A percentile compares a stretch with the other conserved stretches of the same genome.
phyloP scores from a whole-genome alignment of 768 basidiomycete species.

The Ramaria sp. region DNA sequence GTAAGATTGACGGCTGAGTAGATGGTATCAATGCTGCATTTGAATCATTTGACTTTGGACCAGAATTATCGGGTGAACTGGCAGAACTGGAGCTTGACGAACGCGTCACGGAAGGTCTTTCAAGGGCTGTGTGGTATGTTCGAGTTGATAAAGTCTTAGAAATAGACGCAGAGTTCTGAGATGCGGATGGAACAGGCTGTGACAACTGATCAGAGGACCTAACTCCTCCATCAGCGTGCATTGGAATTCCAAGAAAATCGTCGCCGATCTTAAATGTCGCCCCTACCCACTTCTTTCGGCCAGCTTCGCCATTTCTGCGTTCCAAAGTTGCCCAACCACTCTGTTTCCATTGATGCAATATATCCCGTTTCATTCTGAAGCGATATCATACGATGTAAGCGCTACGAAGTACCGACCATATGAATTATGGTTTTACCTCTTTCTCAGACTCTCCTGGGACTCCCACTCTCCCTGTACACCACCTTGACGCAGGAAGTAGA shows the following conservation, averaged over 20 bases:
- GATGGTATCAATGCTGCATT: neutral
- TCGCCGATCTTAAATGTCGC: constrained; percentile 64
- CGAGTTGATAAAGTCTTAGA: neutral
- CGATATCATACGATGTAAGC: neutral
- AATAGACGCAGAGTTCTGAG: neutral
- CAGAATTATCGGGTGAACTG: neutral
- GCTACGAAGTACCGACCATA: constrained; percentile 23
- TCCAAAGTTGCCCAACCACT: constrained; percentile 27
- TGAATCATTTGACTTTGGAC: neutral
- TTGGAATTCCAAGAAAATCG: constrained; percentile 43
- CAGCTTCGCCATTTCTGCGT: constrained; percentile 22
- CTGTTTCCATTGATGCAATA: constrained; percentile 5
- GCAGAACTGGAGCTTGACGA: neutral
- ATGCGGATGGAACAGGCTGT: neutral
- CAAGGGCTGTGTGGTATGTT: neutral
- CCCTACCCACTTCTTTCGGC: constrained; percentile 46
- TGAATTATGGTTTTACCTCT: constrained; percentile 53
- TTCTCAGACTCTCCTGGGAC: constrained; percentile 43
- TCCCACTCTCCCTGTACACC: constrained; percentile 61
- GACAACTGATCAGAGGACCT: neutral
- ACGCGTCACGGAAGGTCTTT: neutral
- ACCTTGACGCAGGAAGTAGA: constrained; percentile 53
- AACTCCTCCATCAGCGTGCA: neutral
- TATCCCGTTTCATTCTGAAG: constrained; percentile 3
- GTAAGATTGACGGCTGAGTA: neutral